A percentile compares a stretch with the other conserved stretches of the same genome.
Evolutionary conservation across 106 monocot genomes (phyloP).

Genomic region (Dendrobium officinale): DNA sequence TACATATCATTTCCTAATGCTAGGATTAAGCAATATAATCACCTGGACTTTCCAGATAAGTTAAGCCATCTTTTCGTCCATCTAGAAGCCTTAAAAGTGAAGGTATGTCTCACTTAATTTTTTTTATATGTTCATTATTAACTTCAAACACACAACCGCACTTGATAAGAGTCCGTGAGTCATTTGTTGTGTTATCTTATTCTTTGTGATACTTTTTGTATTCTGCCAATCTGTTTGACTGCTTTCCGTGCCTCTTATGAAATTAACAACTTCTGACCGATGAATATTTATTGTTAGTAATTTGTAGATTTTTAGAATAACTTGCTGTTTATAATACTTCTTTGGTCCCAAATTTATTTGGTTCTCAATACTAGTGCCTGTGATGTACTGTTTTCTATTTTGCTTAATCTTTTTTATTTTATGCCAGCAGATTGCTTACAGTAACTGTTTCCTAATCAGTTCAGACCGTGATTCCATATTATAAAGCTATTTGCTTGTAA

Average conservation of each 20-base stretch:
- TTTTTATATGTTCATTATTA: neutral
- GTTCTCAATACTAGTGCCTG: neutral
- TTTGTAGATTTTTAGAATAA: neutral
- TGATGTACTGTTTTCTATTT: neutral
- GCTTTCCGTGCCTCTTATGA: neutral
- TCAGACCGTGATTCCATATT: no score
- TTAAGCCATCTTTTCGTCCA: slow-evolving; percentile 5
- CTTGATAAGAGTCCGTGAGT: neutral
- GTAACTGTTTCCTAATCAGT: neutral
- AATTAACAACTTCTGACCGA: neutral
- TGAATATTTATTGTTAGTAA: neutral
- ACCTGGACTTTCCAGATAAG: slow-evolving; percentile 20
- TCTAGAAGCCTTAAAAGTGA: slow-evolving; percentile 24
- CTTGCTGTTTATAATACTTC: neutral
- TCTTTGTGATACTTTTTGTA: neutral
- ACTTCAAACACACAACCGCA: neutral
- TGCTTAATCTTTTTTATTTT: neutral
- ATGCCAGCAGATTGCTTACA: neutral
- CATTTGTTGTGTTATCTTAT: neutral
- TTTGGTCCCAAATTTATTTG: neutral
- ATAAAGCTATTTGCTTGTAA: neutral
- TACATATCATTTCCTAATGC: slow-evolving; percentile 45
- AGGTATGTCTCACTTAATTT: slow-evolving; percentile 25
- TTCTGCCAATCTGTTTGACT: neutral
- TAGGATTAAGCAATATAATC: slow-evolving; percentile 34